Evolutionary conservation across 1,284 basidiomycete species (phyloP), one percentile per base, ranked within the genome.

Genomic region (Cronartium quercuum): DNA sequence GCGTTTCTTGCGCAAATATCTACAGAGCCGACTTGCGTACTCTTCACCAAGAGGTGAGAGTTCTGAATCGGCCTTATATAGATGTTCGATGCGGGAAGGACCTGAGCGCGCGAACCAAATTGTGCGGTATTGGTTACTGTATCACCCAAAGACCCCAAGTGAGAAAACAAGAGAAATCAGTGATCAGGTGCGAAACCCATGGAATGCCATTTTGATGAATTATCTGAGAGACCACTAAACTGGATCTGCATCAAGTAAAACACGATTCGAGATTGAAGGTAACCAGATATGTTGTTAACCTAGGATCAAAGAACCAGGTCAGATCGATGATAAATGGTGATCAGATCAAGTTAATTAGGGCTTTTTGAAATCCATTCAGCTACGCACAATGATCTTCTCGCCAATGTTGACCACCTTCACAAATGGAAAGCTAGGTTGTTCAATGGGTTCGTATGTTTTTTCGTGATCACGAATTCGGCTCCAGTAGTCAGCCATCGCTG

Each of bases 1-100:
- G 71, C 79, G 76, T 76, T 80, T 78, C 77, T 77, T 66, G 78
- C 82, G 65, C 78, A 81, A 76, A 55, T 57, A 73, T 29, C 38
- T 64, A 47, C 79, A 78, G 40, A 84, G 77, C 58, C 81, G 86
- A 79, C 93, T 90, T 0, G 94, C 89, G 78, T 98, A 99, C 76
- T 96, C 92, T 91, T 92, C 93, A 5, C 95, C 95, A 0, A 90
- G 89, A 1, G 92, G 90, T 0, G 93, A 96, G 7, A 99, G 87
- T 81, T 98, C 96, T 0, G 95, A 94, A 81, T 98, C 95, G 38
- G 95, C 94, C 83, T 96, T 97, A 85, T 95, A 98, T 3, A 94
- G 96, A 82, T 98, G 96, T 81, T 99, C 96, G 77, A 98, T 94
- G 75, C 97, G 86, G 6, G 71, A 75, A 37, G 71, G 71, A 0